Evolutionary conservation across 2,329 filamentous ascomycete species (phyloP), one percentile per base, ranked within the genome.

Genomic region (Pleoardoris graminearum): DNA sequence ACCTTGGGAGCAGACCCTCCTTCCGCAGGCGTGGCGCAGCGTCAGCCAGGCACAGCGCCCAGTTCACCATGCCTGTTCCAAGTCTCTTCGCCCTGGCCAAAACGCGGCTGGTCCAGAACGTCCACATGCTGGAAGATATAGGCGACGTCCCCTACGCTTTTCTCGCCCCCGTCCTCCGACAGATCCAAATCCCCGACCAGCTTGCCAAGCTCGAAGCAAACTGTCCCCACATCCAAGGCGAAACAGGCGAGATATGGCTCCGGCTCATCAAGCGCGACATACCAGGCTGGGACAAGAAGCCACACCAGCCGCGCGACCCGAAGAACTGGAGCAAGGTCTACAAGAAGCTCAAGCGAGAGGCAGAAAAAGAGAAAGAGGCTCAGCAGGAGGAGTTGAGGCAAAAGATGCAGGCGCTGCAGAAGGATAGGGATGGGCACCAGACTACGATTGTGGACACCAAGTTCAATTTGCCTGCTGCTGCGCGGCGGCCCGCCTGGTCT

Each of bases 291-390:
- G 79, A 85, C 36, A 76, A 77, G 39, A 85, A 88, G 67, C 82
- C 84, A 22, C 83, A 86, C 60, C 77, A 84, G 21, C 89, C 89
- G 0, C 56, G 62, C 50, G 81, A 90, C 57, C 84, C 87, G 0
- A 78, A 78, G 30, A 85, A 85, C 54, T 97, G 91, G 91, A 85
- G 87, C 68, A 85, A 87, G 50, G 80, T 95, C 12, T 97, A 95
- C 75, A 77, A 67, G 16, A 77, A 77, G 55, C 63, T 79, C 23
- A 69, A 73, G 55, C 69, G 63, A 39, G 72, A 76, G 19, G 70
- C 76, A 5, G 70, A 76, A 51, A 61, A 59, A 21, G 70, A 75
- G 51, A 69, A 68, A 47, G 55, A 59, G 8, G 61, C 61, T 11
- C 67, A 73, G 37, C 62, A 71, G 44, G 65, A 68, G 16, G 61